Evolutionary conservation across 108 stramenopile genomes (phyloP).

Genomic region (Skeletonema grethae): DNA sequence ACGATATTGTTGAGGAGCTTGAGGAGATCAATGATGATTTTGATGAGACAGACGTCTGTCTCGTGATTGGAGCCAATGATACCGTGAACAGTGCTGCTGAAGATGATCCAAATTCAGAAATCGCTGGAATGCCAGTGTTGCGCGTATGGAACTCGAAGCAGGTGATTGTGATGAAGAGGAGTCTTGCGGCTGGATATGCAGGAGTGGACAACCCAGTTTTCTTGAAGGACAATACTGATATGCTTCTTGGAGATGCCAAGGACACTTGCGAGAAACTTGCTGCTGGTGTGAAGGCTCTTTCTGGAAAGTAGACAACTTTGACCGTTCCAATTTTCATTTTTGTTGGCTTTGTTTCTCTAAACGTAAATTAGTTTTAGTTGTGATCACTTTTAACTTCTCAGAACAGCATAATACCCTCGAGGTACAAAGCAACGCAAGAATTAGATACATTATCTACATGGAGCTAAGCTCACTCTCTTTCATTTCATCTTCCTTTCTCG

Average conservation of each 20-base stretch:
- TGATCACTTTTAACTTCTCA: not conserved
- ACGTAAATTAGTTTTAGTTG: not conserved
- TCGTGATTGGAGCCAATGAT: slow-evolving; percentile 99
- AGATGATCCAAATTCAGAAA: slow-evolving; percentile 96
- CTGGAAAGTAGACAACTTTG: not conserved
- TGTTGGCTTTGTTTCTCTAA: not conserved
- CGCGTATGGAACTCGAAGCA: slow-evolving; percentile 98
- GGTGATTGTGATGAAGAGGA: slow-evolving; percentile 98
- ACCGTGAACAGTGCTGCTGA: slow-evolving; percentile 98
- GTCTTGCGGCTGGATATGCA: slow-evolving; percentile 97
- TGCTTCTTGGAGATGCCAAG: slow-evolving; percentile 97
- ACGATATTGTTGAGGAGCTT: slow-evolving; percentile 98
- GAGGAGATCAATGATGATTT: slow-evolving; percentile 99
- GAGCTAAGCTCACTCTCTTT: not conserved
- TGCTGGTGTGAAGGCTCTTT: slow-evolving; percentile 72
- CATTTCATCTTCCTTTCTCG: slow-evolving; percentile 37
- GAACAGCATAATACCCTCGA: no score
- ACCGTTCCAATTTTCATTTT: not conserved
- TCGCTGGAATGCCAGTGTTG: slow-evolving; percentile 97
- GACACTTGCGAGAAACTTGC: slow-evolving; percentile 90
- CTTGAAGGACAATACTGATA: slow-evolving; percentile 97
- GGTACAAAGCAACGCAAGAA: no score
- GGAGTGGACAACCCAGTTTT: slow-evolving; percentile 99
- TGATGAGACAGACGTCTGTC: slow-evolving; percentile 85
- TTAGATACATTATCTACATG: not conserved